phyloP scores from a whole-genome alignment of 331 rosid species.

The Prunus yedoensis region DNA sequence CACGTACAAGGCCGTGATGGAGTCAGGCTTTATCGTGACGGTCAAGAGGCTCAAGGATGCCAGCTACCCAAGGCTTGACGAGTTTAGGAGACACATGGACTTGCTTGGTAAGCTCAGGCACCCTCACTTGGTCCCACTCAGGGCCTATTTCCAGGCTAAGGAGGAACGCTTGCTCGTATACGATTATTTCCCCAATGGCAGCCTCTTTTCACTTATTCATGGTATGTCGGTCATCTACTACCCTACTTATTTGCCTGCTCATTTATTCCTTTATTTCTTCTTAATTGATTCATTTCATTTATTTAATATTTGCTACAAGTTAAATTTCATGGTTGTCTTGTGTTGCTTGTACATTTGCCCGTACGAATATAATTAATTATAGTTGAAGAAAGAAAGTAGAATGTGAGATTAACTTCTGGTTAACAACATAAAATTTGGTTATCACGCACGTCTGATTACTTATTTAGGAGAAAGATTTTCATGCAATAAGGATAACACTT shows the following conservation, averaged over 20 bases:
- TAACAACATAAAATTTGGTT: neutral
- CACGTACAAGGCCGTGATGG: slow-evolving; percentile 97
- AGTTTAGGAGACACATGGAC: slow-evolving; percentile 63
- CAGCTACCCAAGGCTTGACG: slow-evolving; percentile 62
- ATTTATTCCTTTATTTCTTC: neutral
- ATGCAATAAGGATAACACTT: no score
- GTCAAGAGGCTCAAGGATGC: slow-evolving; percentile 88
- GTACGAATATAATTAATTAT: neutral
- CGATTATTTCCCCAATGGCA: slow-evolving; percentile 95
- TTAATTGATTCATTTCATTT: neutral
- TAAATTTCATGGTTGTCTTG: neutral
- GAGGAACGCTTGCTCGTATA: slow-evolving; percentile 87
- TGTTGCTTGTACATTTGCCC: neutral
- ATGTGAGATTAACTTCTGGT: neutral
- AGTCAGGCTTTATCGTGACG: slow-evolving; percentile 82
- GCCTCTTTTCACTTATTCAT: slow-evolving; percentile 90
- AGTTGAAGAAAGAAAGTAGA: neutral
- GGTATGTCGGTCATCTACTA: slow-evolving; percentile 36
- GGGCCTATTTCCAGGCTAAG: slow-evolving; percentile 94
- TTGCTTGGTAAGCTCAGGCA: slow-evolving; percentile 73
- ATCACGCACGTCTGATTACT: no score
- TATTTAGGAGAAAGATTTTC: no score
- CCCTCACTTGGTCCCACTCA: slow-evolving; percentile 81
- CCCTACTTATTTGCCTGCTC: neutral
- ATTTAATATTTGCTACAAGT: neutral